These are phyloP conservation scores for Cordyceps farinosa DNA, from an alignment of 2,329 filamentous ascomycete species.

Conservation along the genomic window DNA sequence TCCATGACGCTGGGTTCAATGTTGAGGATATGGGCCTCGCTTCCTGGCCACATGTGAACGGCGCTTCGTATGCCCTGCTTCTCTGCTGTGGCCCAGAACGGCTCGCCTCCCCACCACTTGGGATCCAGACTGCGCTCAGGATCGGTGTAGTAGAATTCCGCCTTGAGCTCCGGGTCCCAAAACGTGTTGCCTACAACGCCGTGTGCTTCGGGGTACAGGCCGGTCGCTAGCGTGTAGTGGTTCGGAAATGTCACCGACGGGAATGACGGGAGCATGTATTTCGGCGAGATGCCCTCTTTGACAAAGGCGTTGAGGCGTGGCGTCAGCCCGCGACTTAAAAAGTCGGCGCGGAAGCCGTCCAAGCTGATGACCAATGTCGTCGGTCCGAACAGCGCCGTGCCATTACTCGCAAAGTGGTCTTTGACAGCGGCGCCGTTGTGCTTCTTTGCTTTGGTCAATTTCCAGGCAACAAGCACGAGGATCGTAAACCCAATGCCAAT, in stretches of 20 bases:
- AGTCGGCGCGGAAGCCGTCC: slow-evolving; percentile 94
- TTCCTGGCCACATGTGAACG: slow-evolving; percentile 98
- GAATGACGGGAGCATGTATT: slow-evolving; percentile 92
- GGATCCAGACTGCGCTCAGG: slow-evolving; percentile 70
- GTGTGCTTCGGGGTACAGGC: slow-evolving; percentile 87
- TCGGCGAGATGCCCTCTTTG: slow-evolving; percentile 78
- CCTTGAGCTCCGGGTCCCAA: slow-evolving; percentile 74
- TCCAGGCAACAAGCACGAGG: slow-evolving; percentile 56
- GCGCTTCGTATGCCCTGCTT: slow-evolving; percentile 72
- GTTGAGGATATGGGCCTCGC: slow-evolving; percentile 77
- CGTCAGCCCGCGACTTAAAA: slow-evolving; percentile 77
- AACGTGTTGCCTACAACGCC: slow-evolving; percentile 93
- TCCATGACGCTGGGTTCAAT: slow-evolving; percentile 78
- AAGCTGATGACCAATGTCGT: slow-evolving; percentile 93
- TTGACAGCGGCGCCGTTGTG: slow-evolving; percentile 25
- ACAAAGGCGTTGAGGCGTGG: slow-evolving; percentile 77
- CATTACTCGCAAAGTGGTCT: slow-evolving; percentile 60
- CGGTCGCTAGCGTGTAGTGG: slow-evolving; percentile 90
- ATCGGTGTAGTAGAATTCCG: slow-evolving; percentile 87
- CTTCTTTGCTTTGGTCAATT: slow-evolving; percentile 48
- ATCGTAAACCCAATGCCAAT: slow-evolving; percentile 54
- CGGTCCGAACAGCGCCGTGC: slow-evolving; percentile 81
- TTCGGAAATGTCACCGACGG: slow-evolving; percentile 96
- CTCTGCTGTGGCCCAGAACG: slow-evolving; percentile 91
- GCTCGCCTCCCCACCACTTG: slow-evolving; percentile 94